A percentile compares a stretch with the other conserved stretches of the same genome.
Evolutionary conservation across 2,329 filamentous ascomycete genomes (phyloP).

Genomic region (Ascochyta clinopodiicola): DNA sequence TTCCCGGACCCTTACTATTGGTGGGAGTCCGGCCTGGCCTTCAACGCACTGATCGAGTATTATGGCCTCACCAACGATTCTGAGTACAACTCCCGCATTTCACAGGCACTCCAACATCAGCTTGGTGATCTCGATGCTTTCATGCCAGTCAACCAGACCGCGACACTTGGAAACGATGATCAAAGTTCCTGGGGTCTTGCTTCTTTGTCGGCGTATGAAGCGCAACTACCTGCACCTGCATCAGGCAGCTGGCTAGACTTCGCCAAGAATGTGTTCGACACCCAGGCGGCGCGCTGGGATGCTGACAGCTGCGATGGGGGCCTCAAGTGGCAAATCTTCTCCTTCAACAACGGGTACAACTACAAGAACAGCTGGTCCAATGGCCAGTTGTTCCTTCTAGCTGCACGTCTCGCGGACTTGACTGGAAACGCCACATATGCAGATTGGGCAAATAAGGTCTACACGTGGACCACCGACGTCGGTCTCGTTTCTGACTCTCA

Average conservation of each 20-base stretch:
- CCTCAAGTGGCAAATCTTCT: constrained; percentile 74
- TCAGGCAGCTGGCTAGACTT: constrained; percentile 64
- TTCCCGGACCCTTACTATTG: constrained; percentile 31
- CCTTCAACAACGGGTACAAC: constrained; percentile 73
- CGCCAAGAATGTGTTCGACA: constrained; percentile 74
- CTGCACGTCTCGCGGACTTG: constrained; percentile 72
- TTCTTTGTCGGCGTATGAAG: constrained; percentile 70
- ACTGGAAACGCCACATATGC: constrained; percentile 62
- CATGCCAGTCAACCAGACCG: constrained; percentile 48
- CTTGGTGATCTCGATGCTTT: constrained; percentile 47
- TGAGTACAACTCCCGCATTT: constrained; percentile 49
- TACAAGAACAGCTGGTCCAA: constrained; percentile 83
- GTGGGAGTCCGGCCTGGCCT: constrained; percentile 32
- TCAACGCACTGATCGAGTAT: constrained; percentile 45
- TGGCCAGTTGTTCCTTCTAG: constrained; percentile 79
- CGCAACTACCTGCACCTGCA: constrained; percentile 62
- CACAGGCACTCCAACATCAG: constrained; percentile 48
- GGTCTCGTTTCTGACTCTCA: constrained; percentile 58
- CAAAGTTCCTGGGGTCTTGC: constrained; percentile 74
- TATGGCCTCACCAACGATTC: constrained; percentile 53
- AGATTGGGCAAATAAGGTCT: constrained; percentile 70
- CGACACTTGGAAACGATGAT: constrained; percentile 69
- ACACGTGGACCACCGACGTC: constrained; percentile 58
- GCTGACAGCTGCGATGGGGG: constrained; percentile 70
- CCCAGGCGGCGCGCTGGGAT: constrained; percentile 73